Evolutionary conservation across 1,139 yeast species (phyloP), one percentile per base, ranked within the genome.

Genomic region (Pichia sp.): DNA sequence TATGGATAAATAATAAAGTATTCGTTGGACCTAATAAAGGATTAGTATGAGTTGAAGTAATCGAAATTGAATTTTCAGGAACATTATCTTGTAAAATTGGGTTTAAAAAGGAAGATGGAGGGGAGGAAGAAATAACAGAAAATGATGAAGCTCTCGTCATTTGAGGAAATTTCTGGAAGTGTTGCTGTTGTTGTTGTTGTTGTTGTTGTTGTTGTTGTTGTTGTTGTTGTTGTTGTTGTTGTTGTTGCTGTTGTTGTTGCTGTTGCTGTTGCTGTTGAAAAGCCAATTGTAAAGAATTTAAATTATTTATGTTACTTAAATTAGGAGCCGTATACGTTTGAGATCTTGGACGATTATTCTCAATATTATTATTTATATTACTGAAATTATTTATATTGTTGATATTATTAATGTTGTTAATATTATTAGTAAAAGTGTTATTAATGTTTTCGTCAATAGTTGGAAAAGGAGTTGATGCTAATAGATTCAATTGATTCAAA

Each of bases 11-110:
- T 58, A 90, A 73, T 40, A 90, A 69, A 16, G 82, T 80, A 52
- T 82, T 77, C 0, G 97, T 83, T 8, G 95, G 90, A 2, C 87
- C 87, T 49, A 84, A 67, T 27, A 77, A 71, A 2, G 85, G 74
- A 57, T 81, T 85, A 47, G 80, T 83, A 57, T 79, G 78, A 42
- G 82, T 77, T 6, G 87, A 78, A 9, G 83, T 80, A 64, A 74
- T 67, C 37, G 70, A 69, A 24, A 74, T 60, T 10, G 66, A 57
- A 37, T 65, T 58, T 41, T 73, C 77, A 52, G 81, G 82, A 43
- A 75, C 66, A 49, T 80, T 80, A 58, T 83, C 89, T 54, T 65
- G 65, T 45, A 70, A 68, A 42, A 66, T 50, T 3, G 74, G 44
- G 16, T 37, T 29, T 22, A 34, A 39, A 12, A 33, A 16, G 8